Conservation (phyloP, 1,284 basidiomycete species). For the Cutaneotrichosporon sp. region DNA sequence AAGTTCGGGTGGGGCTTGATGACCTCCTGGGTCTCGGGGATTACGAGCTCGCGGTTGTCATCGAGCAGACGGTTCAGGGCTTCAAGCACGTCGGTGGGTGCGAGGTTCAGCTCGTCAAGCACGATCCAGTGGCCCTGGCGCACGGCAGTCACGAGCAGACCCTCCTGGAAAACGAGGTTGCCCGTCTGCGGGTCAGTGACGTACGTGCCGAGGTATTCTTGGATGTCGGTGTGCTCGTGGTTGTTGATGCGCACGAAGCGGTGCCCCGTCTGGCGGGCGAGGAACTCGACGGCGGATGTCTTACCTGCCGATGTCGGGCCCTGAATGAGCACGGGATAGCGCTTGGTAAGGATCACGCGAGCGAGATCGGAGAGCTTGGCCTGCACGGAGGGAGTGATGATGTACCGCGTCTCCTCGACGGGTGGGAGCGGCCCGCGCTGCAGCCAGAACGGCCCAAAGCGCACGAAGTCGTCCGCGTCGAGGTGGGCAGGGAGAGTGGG, state of each 20-base stretch:
- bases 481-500: conserved; percentile 62
- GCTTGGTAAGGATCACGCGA: conserved; percentile 81
- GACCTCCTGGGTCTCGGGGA: conserved; percentile 95
- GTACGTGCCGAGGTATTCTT: conserved; percentile 97
- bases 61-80: conserved; percentile 95
- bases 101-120: conserved; percentile 94
- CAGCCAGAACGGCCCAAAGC: conserved; percentile 90
- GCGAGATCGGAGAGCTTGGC: conserved; percentile 89
- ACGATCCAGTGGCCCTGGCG: conserved; percentile 97
- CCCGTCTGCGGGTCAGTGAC: conserved; percentile 88
- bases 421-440: conserved; percentile 66
- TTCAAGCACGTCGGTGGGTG: conserved; percentile 96
- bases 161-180: conserved; percentile 91
- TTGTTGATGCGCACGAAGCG: conserved; percentile 98
- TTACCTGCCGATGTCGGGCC: conserved; percentile 98
- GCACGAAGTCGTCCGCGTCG: conserved; percentile 64
- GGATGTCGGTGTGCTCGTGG: conserved; percentile 98
- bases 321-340: conserved; percentile 95
- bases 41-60: conserved; percentile 94
- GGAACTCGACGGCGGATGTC: conserved; percentile 94
- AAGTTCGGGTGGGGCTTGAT: conserved; percentile 92
- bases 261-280: conserved; percentile 91
- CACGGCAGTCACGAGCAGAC: conserved; percentile 87
- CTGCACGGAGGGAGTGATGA: conserved; percentile 96
- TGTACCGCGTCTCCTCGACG: conserved; percentile 68